Percentiles rank a stretch among this genome's conserved stretches.
Conservation (phyloP, 305 asterid genomes). For the Ajuga reptans region DNA sequence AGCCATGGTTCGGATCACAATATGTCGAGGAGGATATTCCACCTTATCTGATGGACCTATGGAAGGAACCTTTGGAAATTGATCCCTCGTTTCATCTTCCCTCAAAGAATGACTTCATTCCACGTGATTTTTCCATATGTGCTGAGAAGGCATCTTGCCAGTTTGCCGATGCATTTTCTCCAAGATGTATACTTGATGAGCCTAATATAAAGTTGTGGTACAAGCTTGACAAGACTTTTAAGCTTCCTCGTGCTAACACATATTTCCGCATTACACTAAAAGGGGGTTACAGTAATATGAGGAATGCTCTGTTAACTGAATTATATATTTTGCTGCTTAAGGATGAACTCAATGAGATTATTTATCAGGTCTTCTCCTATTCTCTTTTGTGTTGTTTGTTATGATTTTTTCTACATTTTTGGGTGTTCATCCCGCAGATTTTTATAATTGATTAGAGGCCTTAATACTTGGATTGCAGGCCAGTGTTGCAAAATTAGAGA, state of each 20-base stretch:
- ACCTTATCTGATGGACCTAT: conserved; percentile 51
- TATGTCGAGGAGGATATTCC: conserved; percentile 85
- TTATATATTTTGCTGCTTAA: conserved; percentile 71
- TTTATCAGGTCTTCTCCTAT: conserved; percentile 68
- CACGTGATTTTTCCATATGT: conserved; percentile 72
- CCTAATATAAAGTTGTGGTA: conserved; percentile 80
- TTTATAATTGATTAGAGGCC: conserved; percentile 6
- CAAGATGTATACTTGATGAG: conserved; percentile 78
- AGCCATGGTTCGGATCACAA: conserved; percentile 95
- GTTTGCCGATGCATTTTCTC: conserved; percentile 39
- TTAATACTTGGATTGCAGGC: conserved; percentile 52
- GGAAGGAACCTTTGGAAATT: conserved; percentile 77
- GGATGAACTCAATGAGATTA: conserved; percentile 91
- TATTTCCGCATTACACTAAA: conserved; percentile 82
- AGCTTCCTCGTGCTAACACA: conserved; percentile 92
- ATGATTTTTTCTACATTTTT: conserved; percentile 16
- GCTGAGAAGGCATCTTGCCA: conserved; percentile 42
- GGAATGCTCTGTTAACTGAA: conserved; percentile 70
- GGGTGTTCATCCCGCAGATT: conserved; percentile 8
- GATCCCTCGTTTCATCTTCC: conserved; percentile 70
- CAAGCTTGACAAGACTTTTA: conserved; percentile 80
- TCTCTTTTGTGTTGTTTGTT: conserved; percentile 15
- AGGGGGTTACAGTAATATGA: conserved; percentile 66
- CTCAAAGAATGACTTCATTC: conserved; percentile 73
- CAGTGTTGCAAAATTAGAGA: conserved; percentile 86